Base-by-base conservation (phyloP, 2,329 filamentous ascomycete genomes). In the Emmonsiellopsis sp. region DNA sequence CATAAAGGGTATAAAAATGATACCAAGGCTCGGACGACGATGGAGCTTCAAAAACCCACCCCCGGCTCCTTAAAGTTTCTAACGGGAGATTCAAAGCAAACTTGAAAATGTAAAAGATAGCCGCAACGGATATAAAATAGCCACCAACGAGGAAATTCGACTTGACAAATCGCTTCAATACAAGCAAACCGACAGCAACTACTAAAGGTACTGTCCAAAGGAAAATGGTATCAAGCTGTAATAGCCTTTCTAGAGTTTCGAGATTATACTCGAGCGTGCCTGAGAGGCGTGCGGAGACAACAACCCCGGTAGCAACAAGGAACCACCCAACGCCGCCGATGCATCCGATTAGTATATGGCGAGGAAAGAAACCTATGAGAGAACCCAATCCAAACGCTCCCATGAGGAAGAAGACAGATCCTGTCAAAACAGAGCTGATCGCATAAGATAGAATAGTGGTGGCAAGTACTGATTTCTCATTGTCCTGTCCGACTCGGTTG, bases 251-350 rank as follows among this genome's bases (percentile, higher is more conserved):
- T 4, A 95, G 72, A 0, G 91, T 95, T 15, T 81, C 79, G 10
- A 89, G 69, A 59, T 92, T 82, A 67, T 95, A 95, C 59, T 87
- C 83, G 34, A 98, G 79, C 61, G 84, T 91, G 13, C 91, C 90
- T 40, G 93, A 85, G 30, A 98, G 76, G 49, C 92, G 83, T 26
- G 91, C 92, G 20, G 91, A 94, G 7, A 98, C 92, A 65, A 97
- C 92, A 54, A 98, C 82, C 26, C 90, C 93, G 6, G 93, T 98
- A 50, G 89, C 83, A 50, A 96, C 77, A 16, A 98, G 77, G 70
- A 98, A 98, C 80, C 90, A 95, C 5, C 93, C 93, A 7, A 98
- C 93, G 57, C 93, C 93, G 43, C 93, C 93, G 60, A 98, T 97
- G 65, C 93, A 98, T 52, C 93, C 93, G 57, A 96, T 95, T 34